Evolutionary conservation across 106 monocot species (phyloP), one percentile per base, ranked within the genome.

Genomic region (Alisma plantagoaquatica): DNA sequence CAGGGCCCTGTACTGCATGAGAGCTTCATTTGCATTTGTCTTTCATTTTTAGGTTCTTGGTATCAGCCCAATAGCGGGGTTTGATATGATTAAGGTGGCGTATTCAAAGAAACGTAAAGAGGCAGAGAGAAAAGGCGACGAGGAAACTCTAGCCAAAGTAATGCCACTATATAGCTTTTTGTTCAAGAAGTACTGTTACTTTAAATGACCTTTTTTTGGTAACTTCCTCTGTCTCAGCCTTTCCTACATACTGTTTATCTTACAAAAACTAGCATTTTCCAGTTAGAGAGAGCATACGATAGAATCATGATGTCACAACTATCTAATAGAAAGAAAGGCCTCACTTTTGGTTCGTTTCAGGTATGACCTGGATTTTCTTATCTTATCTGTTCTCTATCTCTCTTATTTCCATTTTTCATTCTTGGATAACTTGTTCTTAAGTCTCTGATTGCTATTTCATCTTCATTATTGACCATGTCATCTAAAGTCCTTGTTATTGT

Each of bases 241-340:
- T 2, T 17, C 41, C n/a, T 10, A 23, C 19, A 41, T 20, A 38
- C 6, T 38, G 6, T 38, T 14, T 38, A 32, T 38, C 27, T 27
- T 19, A 22, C 57, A 27, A 17, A 22, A n/a, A 46, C 33, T 44
- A n/a, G n/a, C 10, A 44, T 57, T 51, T 61, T 62, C 69, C 72
- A 94, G 94, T 56, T 94, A 66, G 94, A 94, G 41, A 80, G 70
- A 60, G 88, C 88, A 46, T 94, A 94, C 68, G 94, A 94, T 60
- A 84, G 73, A 63, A 84, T 94, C 53, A 94, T 94, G 88, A 88
- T 94, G 94, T 51, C 62, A 23, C 94, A 94, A 59, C 75, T 94
- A 41, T 74, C 80, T 30, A 88, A 80, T 60, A 53, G 94, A 51
- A 88, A 94, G 69, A 84, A 84, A 54, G 94, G 94, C 23, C 32